Evolutionary conservation across 495 filamentous ascomycete genomes (phyloP), one percentile per base, ranked within the genome.

Genomic region (Aspergillus hancockii): DNA sequence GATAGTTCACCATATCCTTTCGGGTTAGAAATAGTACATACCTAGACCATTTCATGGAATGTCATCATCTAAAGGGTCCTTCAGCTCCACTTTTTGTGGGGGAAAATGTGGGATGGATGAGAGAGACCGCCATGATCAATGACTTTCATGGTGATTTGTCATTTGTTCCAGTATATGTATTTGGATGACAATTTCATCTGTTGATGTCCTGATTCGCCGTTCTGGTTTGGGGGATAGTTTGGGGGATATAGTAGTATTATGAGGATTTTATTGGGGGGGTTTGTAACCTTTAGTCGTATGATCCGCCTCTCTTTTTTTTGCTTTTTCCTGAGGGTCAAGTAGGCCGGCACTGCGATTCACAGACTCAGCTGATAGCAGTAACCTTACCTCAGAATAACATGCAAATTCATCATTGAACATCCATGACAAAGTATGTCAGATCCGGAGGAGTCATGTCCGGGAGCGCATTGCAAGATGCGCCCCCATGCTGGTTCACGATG

Each of bases 401-500:
- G 9, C 3, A 40, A 40, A 13, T 10, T 3, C 3, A 40, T 12
- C 10, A 40, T 12, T 13, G 12, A 40, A 40, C 3, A 40, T 40
- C 10, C 12, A n/a, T n/a, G n/a, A n/a, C n/a, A n/a, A 40, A 40
- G 9, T 40, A n/a, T 22, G 8, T 49, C 46, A 49, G 4, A 13
- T 12, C 46, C 46, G 46, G 25, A 23, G 21, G 21, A 49, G 21
- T 10, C 36, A 49, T 22, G 25, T 23, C 25, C 9, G 46, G 46
- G 46, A 28, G 25, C 46, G 2, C 46, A 40, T 13, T 4, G 31
- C 25, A 49, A 56, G 1, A 52, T 21, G 21, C 16, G 62, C 56
- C 63, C 63, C 59, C 59, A 62, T 57, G 43, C 63, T 9, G 14
- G 43, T 52, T n/a, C 41, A 40, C 40, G 40, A 36, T 32, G 16